These are phyloP conservation scores for Lactifluus subvellereus DNA, from an alignment of 768 basidiomycete genomes.

Conservation along the genomic window DNA sequence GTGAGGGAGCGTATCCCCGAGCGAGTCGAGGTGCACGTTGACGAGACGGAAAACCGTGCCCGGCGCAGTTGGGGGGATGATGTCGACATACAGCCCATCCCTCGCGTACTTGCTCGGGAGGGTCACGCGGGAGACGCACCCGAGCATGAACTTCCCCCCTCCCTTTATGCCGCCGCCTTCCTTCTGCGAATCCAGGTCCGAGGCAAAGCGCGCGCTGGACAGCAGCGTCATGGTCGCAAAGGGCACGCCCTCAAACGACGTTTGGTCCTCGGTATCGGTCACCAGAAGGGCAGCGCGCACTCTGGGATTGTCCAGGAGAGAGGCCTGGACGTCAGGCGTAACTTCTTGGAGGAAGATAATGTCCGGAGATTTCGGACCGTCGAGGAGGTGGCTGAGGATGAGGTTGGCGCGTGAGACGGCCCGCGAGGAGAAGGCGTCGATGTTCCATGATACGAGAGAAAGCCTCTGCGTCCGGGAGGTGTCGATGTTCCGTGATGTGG, in stretches of 20 bases:
- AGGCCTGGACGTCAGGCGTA: neutral
- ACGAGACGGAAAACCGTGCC: slow-evolving; percentile 31
- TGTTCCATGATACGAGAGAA: no score
- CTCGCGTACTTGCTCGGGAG: slow-evolving; percentile 29
- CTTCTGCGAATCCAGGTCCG: neutral
- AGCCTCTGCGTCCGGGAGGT: no score
- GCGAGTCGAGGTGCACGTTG: slow-evolving; percentile 38
- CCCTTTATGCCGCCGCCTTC: neutral
- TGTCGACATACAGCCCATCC: slow-evolving; percentile 36
- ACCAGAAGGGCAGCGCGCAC: neutral
- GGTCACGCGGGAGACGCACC: neutral
- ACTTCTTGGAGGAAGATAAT: slow-evolving; percentile 1
- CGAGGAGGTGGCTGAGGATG: slow-evolving; percentile 22
- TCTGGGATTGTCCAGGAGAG: neutral
- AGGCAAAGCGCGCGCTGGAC: neutral
- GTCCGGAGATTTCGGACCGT: neutral
- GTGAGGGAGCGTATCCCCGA: slow-evolving; percentile 23
- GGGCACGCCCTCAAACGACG: neutral
- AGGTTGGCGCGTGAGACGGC: slow-evolving; percentile 30
- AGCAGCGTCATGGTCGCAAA: slow-evolving; percentile 16
- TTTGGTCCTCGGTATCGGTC: slow-evolving; percentile 4
- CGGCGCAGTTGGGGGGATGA: slow-evolving; percentile 28
- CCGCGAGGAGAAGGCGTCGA: no score
- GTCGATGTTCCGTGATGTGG: no score
- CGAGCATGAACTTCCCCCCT: neutral